Evolutionary conservation across 768 basidiomycete species (phyloP).

Genomic region (Suillus brevipes): DNA sequence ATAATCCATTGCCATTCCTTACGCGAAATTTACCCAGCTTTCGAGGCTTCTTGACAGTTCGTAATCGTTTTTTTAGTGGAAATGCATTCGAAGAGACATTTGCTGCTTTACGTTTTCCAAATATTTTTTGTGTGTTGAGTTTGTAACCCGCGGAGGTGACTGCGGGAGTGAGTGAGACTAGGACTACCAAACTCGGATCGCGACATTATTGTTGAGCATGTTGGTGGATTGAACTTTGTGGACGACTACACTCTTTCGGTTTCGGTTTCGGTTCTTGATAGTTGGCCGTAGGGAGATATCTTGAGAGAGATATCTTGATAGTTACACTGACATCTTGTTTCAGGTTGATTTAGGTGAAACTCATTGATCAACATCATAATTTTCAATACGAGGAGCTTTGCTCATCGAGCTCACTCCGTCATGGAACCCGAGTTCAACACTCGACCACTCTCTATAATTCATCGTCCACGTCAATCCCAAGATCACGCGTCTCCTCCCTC

Average conservation of each 20-base stretch:
- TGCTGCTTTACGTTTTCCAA: background rate
- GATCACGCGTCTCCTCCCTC: slow-evolving; percentile 29
- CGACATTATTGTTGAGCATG: background rate
- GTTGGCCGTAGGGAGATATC: background rate
- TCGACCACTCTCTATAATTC: slow-evolving; percentile 28
- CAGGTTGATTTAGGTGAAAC: slow-evolving; percentile 1
- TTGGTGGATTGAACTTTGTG: background rate
- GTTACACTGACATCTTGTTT: background rate
- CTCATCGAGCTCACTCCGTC: slow-evolving; percentile 1
- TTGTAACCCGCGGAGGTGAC: too few species aligned
- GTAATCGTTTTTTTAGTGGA: slow-evolving; percentile 21
- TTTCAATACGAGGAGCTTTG: background rate
- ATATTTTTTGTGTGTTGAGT: background rate
- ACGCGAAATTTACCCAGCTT: slow-evolving; percentile 28
- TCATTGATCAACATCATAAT: background rate
- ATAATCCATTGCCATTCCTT: slow-evolving; percentile 41
- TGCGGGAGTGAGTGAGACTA: background rate
- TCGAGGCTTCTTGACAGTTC: slow-evolving; percentile 24
- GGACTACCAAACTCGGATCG: background rate
- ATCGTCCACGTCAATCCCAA: slow-evolving; percentile 37
- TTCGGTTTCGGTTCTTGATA: background rate
- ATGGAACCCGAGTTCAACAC: slow-evolving; percentile 34
- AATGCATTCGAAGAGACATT: slow-evolving; percentile 9
- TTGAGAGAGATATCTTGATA: background rate
- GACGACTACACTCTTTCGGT: background rate